Evolutionary conservation across 2,329 filamentous ascomycete genomes (phyloP), one percentile per base, ranked within the genome.

Genomic region (Sporothrix humicola): DNA sequence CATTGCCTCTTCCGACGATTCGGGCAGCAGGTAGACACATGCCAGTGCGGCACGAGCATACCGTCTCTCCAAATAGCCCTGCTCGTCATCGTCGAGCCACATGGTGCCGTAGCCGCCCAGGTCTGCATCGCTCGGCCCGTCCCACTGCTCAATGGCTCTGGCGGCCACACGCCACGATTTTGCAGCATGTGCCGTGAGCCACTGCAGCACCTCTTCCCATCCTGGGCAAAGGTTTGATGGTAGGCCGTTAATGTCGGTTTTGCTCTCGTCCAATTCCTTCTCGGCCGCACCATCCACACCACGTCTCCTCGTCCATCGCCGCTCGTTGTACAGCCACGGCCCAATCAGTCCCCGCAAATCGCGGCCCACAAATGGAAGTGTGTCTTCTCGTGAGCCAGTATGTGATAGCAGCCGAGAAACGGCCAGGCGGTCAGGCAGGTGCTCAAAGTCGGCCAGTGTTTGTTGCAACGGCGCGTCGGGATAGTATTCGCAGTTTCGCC

Each of bases 401-500:
- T 87, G 86, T 8, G 87, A 87, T 5, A 95, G 83, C 42, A 94
- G 84, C 65, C 89, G 81, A 12, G 87, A 84, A 15, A 93, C 85
- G 3, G 90, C 92, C 10, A 85, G 82, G 63, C 82, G 82, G 69
- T 90, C 90, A 8, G 87, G 84, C 23, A 93, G 81, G 42, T 83
- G 83, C 75, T 91, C 88, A 76, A 95, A 94, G 7, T 87, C 86
- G 12, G 86, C 83, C 23, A 95, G 84, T 0, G 89, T 87, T 15
- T 88, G 82, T 3, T 81, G 77, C 9, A 85, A 80, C 1, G 84
- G 80, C 1, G 82, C 80, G 15, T 87, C 80, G 0, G 89, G 86
- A 77, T 94, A 90, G 79, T 93, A 94, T 80, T 93, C 90, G 78
- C 89, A 88, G 77, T 90, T 91, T 26, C 92, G 85, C 69, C 92